Conservation (phyloP, 257 asterid genomes). For the Sherardia arvensis region DNA sequence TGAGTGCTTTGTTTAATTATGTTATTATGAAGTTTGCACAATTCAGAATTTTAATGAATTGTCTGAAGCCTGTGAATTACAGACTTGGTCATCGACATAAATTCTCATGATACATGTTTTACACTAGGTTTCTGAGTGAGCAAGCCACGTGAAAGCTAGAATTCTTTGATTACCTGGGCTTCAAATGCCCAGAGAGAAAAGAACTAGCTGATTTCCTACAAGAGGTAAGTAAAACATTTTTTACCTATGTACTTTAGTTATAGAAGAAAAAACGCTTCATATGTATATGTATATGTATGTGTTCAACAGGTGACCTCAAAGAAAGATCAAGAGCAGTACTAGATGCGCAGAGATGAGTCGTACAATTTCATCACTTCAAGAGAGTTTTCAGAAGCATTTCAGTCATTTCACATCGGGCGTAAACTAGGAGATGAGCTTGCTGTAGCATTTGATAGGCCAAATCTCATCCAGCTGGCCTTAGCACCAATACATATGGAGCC, state of each 20-base stretch:
- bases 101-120: too few species aligned
- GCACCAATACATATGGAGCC: slow-evolving; percentile 14
- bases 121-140: too few species aligned
- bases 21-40: too few species aligned
- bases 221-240: slow-evolving; percentile 4
- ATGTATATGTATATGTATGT: background rate
- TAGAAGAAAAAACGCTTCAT: background rate
- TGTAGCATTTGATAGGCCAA: slow-evolving; percentile 14
- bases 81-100: too few species aligned
- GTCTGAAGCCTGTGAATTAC: too few species aligned
- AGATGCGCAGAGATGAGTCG: slow-evolving; percentile 13
- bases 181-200: slow-evolving; percentile 73
- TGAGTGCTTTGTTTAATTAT: too few species aligned
- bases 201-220: slow-evolving; percentile 67
- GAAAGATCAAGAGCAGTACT: slow-evolving; percentile 23
- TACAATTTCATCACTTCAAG: slow-evolving; percentile 11
- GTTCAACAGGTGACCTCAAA: slow-evolving; percentile 17
- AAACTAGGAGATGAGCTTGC: slow-evolving; percentile 17
- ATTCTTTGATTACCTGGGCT: slow-evolving; percentile 65
- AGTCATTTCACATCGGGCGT: slow-evolving; percentile 18
- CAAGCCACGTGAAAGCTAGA: slow-evolving; percentile 57
- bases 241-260: background rate
- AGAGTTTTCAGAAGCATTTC: slow-evolving; percentile 20
- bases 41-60: too few species aligned
- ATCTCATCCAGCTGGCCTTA: slow-evolving; percentile 15